These are phyloP conservation scores for Tricholoma sp. DNA, from an alignment of 768 basidiomycete species.

Conservation along the genomic window DNA sequence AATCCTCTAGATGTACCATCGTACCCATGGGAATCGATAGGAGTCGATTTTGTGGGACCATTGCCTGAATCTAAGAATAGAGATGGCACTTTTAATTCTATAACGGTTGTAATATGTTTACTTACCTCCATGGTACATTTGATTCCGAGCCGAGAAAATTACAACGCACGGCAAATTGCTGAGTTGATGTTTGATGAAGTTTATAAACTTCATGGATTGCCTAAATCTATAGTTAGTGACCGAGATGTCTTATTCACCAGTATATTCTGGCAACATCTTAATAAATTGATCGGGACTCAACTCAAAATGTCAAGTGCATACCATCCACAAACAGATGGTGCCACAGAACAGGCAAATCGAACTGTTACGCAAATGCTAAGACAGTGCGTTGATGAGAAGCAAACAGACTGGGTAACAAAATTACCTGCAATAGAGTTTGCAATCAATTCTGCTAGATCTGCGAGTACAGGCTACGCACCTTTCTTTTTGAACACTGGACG, in stretches of 20 bases:
- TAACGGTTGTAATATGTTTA: conserved; percentile 14
- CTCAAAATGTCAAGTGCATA: conserved; percentile 4
- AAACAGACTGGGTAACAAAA: neutral
- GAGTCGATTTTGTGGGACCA: conserved; percentile 12
- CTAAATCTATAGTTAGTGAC: conserved; percentile 20
- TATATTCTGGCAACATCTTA: neutral
- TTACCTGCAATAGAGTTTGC: neutral
- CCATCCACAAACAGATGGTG: neutral
- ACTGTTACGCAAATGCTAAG: neutral
- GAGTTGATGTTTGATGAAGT: conserved; percentile 18
- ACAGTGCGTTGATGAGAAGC: neutral
- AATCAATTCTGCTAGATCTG: neutral
- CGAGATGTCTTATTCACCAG: conserved; percentile 1
- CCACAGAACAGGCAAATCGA: neutral
- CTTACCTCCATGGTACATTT: conserved; percentile 8
- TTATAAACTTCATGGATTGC: conserved; percentile 27
- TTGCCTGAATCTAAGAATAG: conserved; percentile 13
- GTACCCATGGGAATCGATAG: conserved; percentile 11
- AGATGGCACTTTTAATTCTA: conserved; percentile 8
- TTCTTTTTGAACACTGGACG: neutral
- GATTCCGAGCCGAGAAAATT: conserved; percentile 5
- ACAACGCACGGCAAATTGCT: conserved; percentile 9
- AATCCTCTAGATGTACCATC: conserved; percentile 8
- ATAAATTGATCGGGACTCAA: conserved; percentile 11
- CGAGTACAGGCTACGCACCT: neutral